phyloP scores from a whole-genome alignment of 257 asterid species.

The Scutellaria barbata region DNA sequence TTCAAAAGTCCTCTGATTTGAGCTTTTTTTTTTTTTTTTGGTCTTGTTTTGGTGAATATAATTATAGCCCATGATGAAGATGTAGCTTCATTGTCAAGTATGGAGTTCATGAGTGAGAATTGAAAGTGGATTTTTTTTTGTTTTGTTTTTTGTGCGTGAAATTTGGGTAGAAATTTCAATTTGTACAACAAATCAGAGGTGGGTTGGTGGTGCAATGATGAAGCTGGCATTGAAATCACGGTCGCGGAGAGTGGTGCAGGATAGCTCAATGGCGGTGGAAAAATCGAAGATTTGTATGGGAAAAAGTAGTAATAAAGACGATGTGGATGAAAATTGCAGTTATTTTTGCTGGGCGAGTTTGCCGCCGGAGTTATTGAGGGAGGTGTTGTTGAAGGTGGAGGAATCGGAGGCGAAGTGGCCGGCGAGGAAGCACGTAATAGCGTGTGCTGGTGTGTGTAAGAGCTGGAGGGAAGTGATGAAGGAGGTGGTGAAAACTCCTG shows the following conservation, averaged over 20 bases:
- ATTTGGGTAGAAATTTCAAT: slow-evolving; percentile 21
- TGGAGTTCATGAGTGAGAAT: slow-evolving; percentile 21
- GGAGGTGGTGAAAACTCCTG: slow-evolving; percentile 71
- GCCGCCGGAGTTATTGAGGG: slow-evolving; percentile 81
- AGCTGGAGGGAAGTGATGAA: slow-evolving; percentile 87
- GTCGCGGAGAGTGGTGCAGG: slow-evolving; percentile 76
- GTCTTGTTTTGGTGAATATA: slow-evolving; percentile 19
- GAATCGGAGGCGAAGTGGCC: slow-evolving; percentile 76
- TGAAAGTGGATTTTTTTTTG: slow-evolving; percentile 6
- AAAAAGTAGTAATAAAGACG: slow-evolving; percentile 12
- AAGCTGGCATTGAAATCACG: slow-evolving; percentile 69
- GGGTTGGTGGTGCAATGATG: slow-evolving; percentile 47
- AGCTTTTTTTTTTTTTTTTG: slow-evolving; percentile 23
- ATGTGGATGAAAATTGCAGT: slow-evolving; percentile 25
- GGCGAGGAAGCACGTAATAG: slow-evolving; percentile 76
- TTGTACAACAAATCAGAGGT: slow-evolving; percentile 15
- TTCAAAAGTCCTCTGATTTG: background rate
- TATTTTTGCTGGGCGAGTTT: slow-evolving; percentile 64
- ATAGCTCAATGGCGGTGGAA: slow-evolving; percentile 67
- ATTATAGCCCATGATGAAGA: slow-evolving; percentile 16
- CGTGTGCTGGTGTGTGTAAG: slow-evolving; percentile 88
- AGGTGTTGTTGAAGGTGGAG: slow-evolving; percentile 69
- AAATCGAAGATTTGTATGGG: slow-evolving; percentile 36
- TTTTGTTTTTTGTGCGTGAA: slow-evolving; percentile 11
- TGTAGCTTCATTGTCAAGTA: slow-evolving; percentile 9